These are phyloP conservation scores for Russula compacta DNA, from an alignment of 768 basidiomycete genomes.

Conservation along the genomic window DNA sequence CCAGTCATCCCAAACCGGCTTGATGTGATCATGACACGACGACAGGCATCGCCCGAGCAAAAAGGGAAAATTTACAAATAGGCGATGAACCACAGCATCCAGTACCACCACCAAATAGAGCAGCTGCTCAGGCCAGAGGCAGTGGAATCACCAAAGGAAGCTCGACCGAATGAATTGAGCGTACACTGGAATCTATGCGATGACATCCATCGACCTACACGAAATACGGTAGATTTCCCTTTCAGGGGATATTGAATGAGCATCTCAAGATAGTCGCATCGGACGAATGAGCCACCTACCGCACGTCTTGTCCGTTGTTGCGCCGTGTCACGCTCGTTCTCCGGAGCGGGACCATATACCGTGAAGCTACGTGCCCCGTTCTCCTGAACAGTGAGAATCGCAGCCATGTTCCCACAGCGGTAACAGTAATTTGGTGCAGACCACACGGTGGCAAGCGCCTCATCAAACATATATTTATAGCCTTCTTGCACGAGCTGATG, in stretches of 20 bases:
- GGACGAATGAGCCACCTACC: constrained; percentile 39
- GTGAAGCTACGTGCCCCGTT: constrained; percentile 60
- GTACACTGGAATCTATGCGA: background rate
- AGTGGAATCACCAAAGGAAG: background rate
- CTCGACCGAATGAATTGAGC: background rate
- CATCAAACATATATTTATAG: constrained; percentile 95
- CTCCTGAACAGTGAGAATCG: constrained; percentile 77
- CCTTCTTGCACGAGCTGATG: constrained; percentile 97
- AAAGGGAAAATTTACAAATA: no score
- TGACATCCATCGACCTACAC: constrained; percentile 27
- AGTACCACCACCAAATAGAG: no score
- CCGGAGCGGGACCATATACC: constrained; percentile 79
- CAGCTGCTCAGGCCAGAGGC: no score
- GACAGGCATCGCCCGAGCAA: no score
- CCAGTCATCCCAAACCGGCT: no score
- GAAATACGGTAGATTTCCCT: constrained; percentile 51
- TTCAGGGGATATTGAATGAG: constrained; percentile 5
- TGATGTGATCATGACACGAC: no score
- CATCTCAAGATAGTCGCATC: background rate
- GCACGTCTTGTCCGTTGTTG: constrained; percentile 59
- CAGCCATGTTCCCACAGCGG: constrained; percentile 83
- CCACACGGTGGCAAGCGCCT: constrained; percentile 88
- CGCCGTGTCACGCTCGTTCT: constrained; percentile 80
- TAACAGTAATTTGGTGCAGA: constrained; percentile 85
- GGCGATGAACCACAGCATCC: no score